These are phyloP conservation scores for Fusarium sp. DNA, from an alignment of 2,329 filamentous ascomycete genomes.

Conservation along the genomic window DNA sequence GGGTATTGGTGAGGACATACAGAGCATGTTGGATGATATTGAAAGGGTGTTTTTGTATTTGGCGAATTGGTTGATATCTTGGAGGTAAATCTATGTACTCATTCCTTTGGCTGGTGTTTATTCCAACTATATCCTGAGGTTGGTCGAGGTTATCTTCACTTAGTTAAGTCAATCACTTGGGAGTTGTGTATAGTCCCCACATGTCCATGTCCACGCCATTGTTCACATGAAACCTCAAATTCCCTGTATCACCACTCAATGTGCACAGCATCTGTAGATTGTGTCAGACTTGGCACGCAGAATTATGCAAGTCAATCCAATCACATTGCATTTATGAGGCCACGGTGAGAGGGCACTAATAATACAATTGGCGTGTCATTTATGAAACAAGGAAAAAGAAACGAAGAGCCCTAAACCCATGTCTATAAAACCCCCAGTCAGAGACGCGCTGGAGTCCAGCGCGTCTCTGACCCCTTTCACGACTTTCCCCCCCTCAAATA, in stretches of 20 bases:
- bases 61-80: too few relatives aligned
- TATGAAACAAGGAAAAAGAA: conserved; percentile 1
- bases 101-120: too few relatives aligned
- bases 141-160: too few relatives aligned
- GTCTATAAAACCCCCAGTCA: conserved; percentile 1
- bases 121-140: too few relatives aligned
- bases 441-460: not conserved
- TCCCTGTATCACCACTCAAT: not conserved
- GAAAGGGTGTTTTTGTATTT: too few relatives aligned
- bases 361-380: not conserved
- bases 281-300: not conserved
- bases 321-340: not conserved
- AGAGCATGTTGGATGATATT: too few relatives aligned
- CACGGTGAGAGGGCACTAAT: not conserved
- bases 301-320: not conserved
- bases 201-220: not conserved
- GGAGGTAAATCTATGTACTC: too few relatives aligned
- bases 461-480: conserved; percentile 22
- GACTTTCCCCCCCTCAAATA: not conserved
- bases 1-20: not conserved
- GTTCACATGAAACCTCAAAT: not conserved
- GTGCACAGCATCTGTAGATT: not conserved
- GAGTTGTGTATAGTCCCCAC: too few relatives aligned
- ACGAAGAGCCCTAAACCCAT: not conserved
- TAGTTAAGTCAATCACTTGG: too few relatives aligned